A percentile compares a stretch with the other conserved stretches of the same genome.
Conservation (phyloP, 352 stramenopile species). For the Phytophthora ramorum region DNA sequence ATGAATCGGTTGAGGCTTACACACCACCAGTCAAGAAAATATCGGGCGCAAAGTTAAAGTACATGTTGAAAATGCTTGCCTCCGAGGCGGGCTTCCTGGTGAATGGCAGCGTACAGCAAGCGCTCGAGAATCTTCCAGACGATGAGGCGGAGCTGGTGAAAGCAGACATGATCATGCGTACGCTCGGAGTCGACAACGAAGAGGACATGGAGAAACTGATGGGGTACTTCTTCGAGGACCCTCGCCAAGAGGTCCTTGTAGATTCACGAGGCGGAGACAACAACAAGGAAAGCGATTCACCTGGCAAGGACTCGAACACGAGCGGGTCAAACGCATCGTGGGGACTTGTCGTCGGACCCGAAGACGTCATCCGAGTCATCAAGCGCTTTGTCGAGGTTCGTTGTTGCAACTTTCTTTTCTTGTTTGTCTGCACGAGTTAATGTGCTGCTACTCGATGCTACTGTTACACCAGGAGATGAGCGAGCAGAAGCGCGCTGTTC, state of each 20-base stretch:
- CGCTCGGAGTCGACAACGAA: constrained; percentile 88
- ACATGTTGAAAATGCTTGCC: constrained; percentile 89
- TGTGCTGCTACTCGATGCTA: background rate
- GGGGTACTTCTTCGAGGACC: constrained; percentile 79
- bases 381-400: constrained; percentile 89
- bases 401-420: background rate
- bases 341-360: constrained; percentile 76
- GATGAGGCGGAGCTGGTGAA: constrained; percentile 86
- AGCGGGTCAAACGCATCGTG: constrained; percentile 30
- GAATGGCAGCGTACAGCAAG: constrained; percentile 78
- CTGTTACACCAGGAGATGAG: constrained; percentile 57
- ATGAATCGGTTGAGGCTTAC: constrained; percentile 65
- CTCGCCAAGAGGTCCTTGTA: constrained; percentile 54
- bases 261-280: constrained; percentile 36
- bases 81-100: constrained; percentile 91
- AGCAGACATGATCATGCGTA: constrained; percentile 89
- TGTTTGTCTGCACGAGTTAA: background rate
- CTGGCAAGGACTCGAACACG: constrained; percentile 14
- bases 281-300: constrained; percentile 20
- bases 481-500: constrained; percentile 69
- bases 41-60: constrained; percentile 84
- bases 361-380: constrained; percentile 90
- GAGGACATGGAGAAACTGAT: constrained; percentile 89
- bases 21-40: constrained; percentile 64
- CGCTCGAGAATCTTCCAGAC: constrained; percentile 74